Evolutionary conservation across 2,329 filamentous ascomycete genomes (phyloP), one percentile per base, ranked within the genome.

Genomic region (Geoglossum cookeanum): DNA sequence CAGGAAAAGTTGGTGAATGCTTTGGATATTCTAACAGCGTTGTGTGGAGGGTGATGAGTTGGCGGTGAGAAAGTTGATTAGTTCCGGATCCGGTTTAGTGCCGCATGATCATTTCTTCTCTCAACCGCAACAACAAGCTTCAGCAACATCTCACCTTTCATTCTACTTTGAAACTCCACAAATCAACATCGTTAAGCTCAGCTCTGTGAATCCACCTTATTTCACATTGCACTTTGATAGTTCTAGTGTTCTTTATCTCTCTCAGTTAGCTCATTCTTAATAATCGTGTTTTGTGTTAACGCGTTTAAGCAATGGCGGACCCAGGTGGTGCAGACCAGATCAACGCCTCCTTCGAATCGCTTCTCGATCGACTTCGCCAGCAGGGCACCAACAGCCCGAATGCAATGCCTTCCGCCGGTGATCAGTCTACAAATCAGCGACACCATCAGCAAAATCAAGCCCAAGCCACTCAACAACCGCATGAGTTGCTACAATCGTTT

Each of bases 401-500:
- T 32, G 13, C 48, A 22, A 30, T 33, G 33, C 48, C 49, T 35
- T 22, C 30, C 29, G 7, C 29, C 22, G 9, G n/a, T 33, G 49
- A 53, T 11, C 30, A 53, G 30, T 53, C 49, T 53, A 33, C 49
- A n/a, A 53, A 53, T 37, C 49, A 53, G 49, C 30, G 30, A 32
- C 30, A 53, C 17, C 9, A 53, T 53, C 49, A 53, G 30, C 49
- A 53, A 6, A 53, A 53, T 9, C 49, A 53, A 33, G 33, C 49
- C 37, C 49, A 53, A 53, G 17, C 6, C n/a, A 15, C 37, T 22
- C 49, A 53, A 22, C 49, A 53, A 37, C n/a, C 49, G 30, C 35
- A 35, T 15, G 49, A 53, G 30, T 22, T 53, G 32, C 15, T 68
- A 62, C 65, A 67, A 60, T 62, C 61, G 29, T 61, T 69, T 48